phyloP scores from a whole-genome alignment of 129 eudicot species.

The Centrapalus pauciflorus region DNA sequence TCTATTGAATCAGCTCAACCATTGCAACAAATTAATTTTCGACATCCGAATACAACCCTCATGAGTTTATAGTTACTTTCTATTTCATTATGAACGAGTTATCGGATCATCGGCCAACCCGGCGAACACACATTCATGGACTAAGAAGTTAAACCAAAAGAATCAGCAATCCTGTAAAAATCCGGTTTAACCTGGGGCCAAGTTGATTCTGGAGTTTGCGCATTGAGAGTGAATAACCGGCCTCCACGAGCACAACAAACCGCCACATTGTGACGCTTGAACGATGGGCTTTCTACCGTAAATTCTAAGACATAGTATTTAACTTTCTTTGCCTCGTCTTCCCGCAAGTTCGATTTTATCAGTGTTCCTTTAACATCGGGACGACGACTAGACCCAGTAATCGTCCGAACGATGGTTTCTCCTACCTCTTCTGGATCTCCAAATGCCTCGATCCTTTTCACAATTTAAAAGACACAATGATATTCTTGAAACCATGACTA shows the following conservation, averaged over 20 bases:
- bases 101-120: background rate
- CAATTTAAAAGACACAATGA: background rate
- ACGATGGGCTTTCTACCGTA: slow-evolving; percentile 62
- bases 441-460: slow-evolving; percentile 76
- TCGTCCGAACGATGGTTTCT: slow-evolving; percentile 53
- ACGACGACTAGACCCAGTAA: slow-evolving; percentile 41
- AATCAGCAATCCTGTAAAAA: slow-evolving; percentile 56
- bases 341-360: slow-evolving; percentile 48
- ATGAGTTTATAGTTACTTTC: too few relatives aligned
- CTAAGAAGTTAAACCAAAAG: slow-evolving; percentile 44
- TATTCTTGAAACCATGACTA: background rate
- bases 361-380: slow-evolving; percentile 55
- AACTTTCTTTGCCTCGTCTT: slow-evolving; percentile 44
- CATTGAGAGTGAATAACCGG: slow-evolving; percentile 68
- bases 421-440: slow-evolving; percentile 86
- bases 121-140: background rate
- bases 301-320: slow-evolving; percentile 76
- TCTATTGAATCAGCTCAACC: background rate
- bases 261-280: slow-evolving; percentile 72
- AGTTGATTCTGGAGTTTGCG: slow-evolving; percentile 75
- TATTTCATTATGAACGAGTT: too few relatives aligned
- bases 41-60: background rate
- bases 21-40: background rate
- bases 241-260: slow-evolving; percentile 68
- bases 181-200: slow-evolving; percentile 54